Base-by-base conservation (phyloP, 192 early-diverging fungal genomes). In the Coemansia sp. region DNA sequence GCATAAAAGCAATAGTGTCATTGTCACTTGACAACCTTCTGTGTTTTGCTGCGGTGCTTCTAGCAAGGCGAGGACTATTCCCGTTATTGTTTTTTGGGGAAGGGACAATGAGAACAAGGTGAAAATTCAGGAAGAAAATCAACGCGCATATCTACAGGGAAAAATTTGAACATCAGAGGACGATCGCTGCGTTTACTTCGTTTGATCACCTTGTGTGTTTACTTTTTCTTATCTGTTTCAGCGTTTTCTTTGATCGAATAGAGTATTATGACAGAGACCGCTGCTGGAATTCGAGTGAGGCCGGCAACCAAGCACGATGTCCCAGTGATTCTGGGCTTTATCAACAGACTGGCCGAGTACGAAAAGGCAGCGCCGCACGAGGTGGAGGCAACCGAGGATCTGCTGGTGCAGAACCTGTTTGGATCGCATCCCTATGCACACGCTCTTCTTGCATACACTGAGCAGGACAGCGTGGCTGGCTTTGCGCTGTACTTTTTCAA, bases 401-500 rank as follows among this genome's bases (percentile, higher is more conserved):
- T 84, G 29, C 67, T 93, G 20, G 59, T 65, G 20, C 59, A 84
- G 25, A 88, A 86, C 28, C 72, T 93, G 23, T 92, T 92, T 55
- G 87, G 85, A 17, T 61, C 76, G 1, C 81, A 65, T 0, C 86
- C 82, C 14, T 89, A 84, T 62, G 89, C 89, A 11, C 74, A 91
- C 20, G 89, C 88, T 34, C 62, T 92, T 33, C 67, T 93, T 69
- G 90, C 89, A 10, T 81, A 62, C 58, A 71, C 81, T 55, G 14
- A 40, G 2, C 4, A 14, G 2, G 2, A 6, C 6, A 40, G 2
- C 37, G 85, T 86, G 19, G 88, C 86, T 1, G 94, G 91, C 1
- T 85, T 96, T 65, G 90, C 92, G 6, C 79, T 96, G 50, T 96
- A 86, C 62, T 96, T 93, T 63, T 83, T 84, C 72, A 96, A 92